Evolutionary conservation across 2,329 filamentous ascomycete genomes (phyloP), one percentile per base, ranked within the genome.

Genomic region (Exophiala lecanii-corni): DNA sequence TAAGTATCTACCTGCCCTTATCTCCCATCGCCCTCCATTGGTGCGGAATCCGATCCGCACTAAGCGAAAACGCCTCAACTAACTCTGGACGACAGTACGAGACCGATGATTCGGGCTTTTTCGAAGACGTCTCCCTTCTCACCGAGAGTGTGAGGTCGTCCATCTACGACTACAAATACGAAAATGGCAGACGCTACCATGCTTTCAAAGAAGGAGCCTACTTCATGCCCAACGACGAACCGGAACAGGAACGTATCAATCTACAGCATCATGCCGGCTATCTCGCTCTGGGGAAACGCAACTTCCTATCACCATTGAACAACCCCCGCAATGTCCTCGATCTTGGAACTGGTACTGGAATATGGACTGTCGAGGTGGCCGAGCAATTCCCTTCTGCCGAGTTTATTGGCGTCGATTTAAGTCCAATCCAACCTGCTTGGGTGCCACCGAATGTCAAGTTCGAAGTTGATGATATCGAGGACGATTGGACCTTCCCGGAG

Each of bases 181-280:
- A 68, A 49, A 66, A 68, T 49, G 66, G 66, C 43, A 62, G 66
- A 16, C 61, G 64, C 26, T 69, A 69, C 44, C 64, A 67, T 47
- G 63, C 64, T 48, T 69, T 66, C 53, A 59, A 62, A 34, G 57
- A 61, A 36, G 66, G 66, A 21, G 59, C 64, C 53, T 69, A 69
- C 41, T 58, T 63, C 13, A 54, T 67, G 21, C 66, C 66, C 9
- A 68, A 68, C 46, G 66, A 69, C 48, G 60, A 67, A 41, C 56
- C 62, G 49, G 65, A 69, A 50, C 64, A 68, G 50, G 65, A 67
- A 41, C 64, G 65, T 16, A 56, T 67, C 26, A 58, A 61, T 23
- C 47, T 69, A 32, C 57, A 62, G 41, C 65, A 69, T 51, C 62
- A 67, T 20, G 33, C 33, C 5, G 18, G 15, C 10, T 35, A 18